Evolutionary conservation across 73 alveolate species (phyloP).

Genomic region (Paramecium tetraurelia): DNA sequence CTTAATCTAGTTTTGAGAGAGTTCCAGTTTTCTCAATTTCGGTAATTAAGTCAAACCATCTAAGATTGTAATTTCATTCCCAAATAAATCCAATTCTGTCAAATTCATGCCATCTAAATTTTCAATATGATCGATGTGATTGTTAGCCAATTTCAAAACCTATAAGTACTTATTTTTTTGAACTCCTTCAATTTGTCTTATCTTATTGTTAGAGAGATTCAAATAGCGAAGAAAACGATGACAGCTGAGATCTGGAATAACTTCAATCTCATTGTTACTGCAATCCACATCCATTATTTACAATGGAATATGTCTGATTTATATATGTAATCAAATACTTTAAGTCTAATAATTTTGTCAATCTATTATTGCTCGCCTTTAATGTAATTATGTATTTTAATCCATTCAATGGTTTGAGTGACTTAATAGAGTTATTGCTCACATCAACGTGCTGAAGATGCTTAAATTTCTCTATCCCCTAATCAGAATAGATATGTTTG

Average conservation of each 20-base stretch:
- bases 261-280: constrained; percentile 53
- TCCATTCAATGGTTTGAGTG: constrained; percentile 79
- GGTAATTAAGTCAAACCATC: constrained; percentile 67
- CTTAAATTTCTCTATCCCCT: constrained; percentile 65
- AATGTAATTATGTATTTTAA: constrained; percentile 84
- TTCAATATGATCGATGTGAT: constrained; percentile 78
- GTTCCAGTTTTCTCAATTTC: constrained; percentile 78
- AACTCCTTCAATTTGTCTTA: constrained; percentile 77
- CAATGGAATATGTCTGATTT: constrained; percentile 38
- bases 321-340: constrained; percentile 44
- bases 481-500: background rate
- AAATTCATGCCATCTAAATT: constrained; percentile 80
- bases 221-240: constrained; percentile 81
- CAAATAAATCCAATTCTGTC: constrained; percentile 67
- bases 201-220: constrained; percentile 82
- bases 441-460: constrained; percentile 77
- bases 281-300: constrained; percentile 55
- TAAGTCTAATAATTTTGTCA: constrained; percentile 85
- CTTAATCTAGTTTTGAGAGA: constrained; percentile 71
- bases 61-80: constrained; percentile 63
- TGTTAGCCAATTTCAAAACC: constrained; percentile 76
- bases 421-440: constrained; percentile 76
- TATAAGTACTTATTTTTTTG: constrained; percentile 74
- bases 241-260: constrained; percentile 37
- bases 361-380: constrained; percentile 83